Base-by-base conservation (phyloP, 2,329 filamentous ascomycete genomes). In the Cladosporium sp. region DNA sequence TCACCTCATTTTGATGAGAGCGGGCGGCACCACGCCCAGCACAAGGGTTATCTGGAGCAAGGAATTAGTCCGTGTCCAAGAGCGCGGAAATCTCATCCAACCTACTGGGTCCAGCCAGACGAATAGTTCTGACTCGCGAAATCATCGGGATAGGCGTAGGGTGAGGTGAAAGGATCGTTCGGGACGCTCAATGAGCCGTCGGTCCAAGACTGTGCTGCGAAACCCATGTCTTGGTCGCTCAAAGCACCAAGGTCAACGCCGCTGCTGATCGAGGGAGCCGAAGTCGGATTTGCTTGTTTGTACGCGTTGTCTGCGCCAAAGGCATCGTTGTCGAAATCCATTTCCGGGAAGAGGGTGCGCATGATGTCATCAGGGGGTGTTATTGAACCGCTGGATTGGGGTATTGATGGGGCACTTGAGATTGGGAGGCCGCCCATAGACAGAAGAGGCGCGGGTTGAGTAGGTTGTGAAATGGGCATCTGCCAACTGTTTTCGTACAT, bases 151-250 rank as follows among this genome's bases (percentile, higher is more conserved):
- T 74, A 70, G 47, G 72, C 71, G 66, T 73, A 75, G 3, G 72
- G 63, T 32, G 70, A 67, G 38, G 71, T 64, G 65, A 73, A 76
- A 57, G 70, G 69, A 65, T 76, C 74, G 51, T 70, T 71, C 28
- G 74, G 71, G 3, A 76, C 70, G 65, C 69, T 74, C 65, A 76
- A 65, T 4, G 74, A 75, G 38, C 74, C 73, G 64, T 77, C 75
- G 24, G 70, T 71, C 76, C 75, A 77, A 26, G 72, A 69, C 64
- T 75, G 74, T 12, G 71, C 66, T 3, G 71, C 70, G 67, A 76
- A 74, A 49, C 65, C 70, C 30, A 65, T 57, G 32, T 63, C 65
- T 38, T 69, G 65, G 44, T 72, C 68, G 61, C 66, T 70, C 38
- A 66, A 12, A 11, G 69, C 55, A 8, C 64, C 65, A 41, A 70